Evolutionary conservation across 345 rosid genomes (phyloP), one percentile per base, ranked within the genome.

Genomic region (Conringia planisiliqua): DNA sequence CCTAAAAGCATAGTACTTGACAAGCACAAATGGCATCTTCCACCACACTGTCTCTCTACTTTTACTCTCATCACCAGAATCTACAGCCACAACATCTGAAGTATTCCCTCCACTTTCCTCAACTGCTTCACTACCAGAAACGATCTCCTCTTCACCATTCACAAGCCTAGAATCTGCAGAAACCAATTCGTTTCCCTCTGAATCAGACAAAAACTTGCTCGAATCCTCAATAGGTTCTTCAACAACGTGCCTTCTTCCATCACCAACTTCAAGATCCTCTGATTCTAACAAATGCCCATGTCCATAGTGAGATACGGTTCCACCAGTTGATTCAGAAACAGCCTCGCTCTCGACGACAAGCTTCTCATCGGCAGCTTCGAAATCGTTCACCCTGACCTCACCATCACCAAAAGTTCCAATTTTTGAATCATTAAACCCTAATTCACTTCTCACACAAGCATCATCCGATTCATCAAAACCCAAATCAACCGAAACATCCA

Each of bases 1-100:
- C 87, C 81, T 88, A 71, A 86, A 84, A 38, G 81, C 82, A 77
- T 81, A 95, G 72, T 82, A 92, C 76, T 85, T 90, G 72, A 89
- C 66, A 80, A 95, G 74, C 86, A 87, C 94, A 43, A 90, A 83
- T 12, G 99, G 97, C 73, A 92, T 87, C 87, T 89, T 95, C 99
- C 97, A 92, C 97, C 97, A 95, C 4, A 76, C 88, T 13, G 22
- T 55, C 14, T 83, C 77, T 58, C 17, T 66, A 68, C 70, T 75
- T 82, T 71, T 82, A 59, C 66, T 85, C 61, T 68, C 86, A 50
- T 56, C 79, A 78, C 69, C 79, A 60, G 66, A 48, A 3, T 38
- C 69, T 14, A 50, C 56, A 50, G 12, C 20, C 64, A 66, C 84
- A 36, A 27, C 77, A 24, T 43, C 56, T 55, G 10, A 33, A 52